Percentiles rank a stretch among this genome's conserved stretches.
Evolutionary conservation across 1,139 yeast species (phyloP).

Genomic region (Pneumocystis jirovecii): DNA sequence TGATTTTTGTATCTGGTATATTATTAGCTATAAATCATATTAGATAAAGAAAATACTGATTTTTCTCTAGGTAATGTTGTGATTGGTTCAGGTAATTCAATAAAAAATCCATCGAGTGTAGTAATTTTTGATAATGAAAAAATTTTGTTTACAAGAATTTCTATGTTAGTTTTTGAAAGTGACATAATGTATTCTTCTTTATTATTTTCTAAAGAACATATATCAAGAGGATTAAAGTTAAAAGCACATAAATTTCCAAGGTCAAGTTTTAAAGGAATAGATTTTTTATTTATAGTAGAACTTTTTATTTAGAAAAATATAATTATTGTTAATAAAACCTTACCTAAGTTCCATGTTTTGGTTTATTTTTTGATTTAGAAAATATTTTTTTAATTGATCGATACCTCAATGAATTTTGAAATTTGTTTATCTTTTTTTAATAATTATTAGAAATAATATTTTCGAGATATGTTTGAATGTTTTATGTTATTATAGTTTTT

Average conservation of each 20-base stretch:
- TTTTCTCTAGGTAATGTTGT: constrained; percentile 87
- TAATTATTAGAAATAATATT: neutral
- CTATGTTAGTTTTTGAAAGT: constrained; percentile 84
- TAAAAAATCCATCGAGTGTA: constrained; percentile 59
- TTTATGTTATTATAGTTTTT: neutral
- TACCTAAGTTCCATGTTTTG: neutral
- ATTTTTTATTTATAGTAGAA: constrained; percentile 16
- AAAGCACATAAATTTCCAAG: constrained; percentile 77
- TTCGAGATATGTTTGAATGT: neutral
- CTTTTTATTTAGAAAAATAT: neutral
- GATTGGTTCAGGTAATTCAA: constrained; percentile 71
- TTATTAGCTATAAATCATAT: neutral
- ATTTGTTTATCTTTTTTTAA: neutral
- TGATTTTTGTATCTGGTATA: constrained; percentile 50
- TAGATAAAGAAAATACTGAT: constrained; percentile 27
- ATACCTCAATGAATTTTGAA: too few species aligned
- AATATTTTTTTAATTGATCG: neutral
- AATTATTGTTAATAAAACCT: neutral
- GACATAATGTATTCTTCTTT: constrained; percentile 50
- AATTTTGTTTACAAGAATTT: constrained; percentile 75
- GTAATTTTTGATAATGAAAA: constrained; percentile 75
- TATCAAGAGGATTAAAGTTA: constrained; percentile 59
- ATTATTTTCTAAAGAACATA: constrained; percentile 23
- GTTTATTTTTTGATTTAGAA: neutral
- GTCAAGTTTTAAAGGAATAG: constrained; percentile 29